phyloP scores from a whole-genome alignment of 202 grass and related monocot species.

The Zoysia matrella region DNA sequence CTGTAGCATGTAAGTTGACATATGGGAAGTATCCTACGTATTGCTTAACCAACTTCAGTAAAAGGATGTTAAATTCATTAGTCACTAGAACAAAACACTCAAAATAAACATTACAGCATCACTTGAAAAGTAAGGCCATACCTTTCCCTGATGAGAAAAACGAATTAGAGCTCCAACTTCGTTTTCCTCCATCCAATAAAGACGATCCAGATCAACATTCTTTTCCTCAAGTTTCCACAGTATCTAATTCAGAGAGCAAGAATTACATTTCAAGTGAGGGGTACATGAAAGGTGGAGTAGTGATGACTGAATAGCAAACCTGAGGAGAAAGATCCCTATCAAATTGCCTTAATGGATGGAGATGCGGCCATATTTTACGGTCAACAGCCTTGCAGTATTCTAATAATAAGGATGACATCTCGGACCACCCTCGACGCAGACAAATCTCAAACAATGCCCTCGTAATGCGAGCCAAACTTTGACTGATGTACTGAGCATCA shows the following conservation, averaged over 20 bases:
- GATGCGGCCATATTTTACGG: slow-evolving; percentile 89
- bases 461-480: slow-evolving; percentile 95
- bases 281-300: slow-evolving; percentile 6
- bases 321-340: slow-evolving; percentile 77
- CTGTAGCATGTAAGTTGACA: slow-evolving; percentile 75
- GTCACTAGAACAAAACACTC: slow-evolving; percentile 34
- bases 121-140: slow-evolving; percentile 51
- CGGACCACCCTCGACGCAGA: slow-evolving; percentile 86
- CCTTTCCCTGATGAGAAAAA: slow-evolving; percentile 81
- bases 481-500: slow-evolving; percentile 96
- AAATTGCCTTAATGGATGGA: slow-evolving; percentile 94
- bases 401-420: slow-evolving; percentile 83
- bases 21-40: slow-evolving; percentile 76
- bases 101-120: slow-evolving; percentile 8
- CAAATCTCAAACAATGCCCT: slow-evolving; percentile 98
- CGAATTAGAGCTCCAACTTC: slow-evolving; percentile 91
- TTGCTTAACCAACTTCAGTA: slow-evolving; percentile 88
- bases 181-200: slow-evolving; percentile 98
- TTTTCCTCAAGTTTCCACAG: slow-evolving; percentile 89
- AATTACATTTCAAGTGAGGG: slow-evolving; percentile 31
- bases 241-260: slow-evolving; percentile 57
- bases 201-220: slow-evolving; percentile 79
- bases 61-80: slow-evolving; percentile 38
- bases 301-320: slow-evolving; percentile 51
- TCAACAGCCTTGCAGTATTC: slow-evolving; percentile 96